A percentile compares a stretch with the other conserved stretches of the same genome.
Evolutionary conservation across 2,329 filamentous ascomycete species (phyloP).

Genomic region (Neofusicoccum laricinum): DNA sequence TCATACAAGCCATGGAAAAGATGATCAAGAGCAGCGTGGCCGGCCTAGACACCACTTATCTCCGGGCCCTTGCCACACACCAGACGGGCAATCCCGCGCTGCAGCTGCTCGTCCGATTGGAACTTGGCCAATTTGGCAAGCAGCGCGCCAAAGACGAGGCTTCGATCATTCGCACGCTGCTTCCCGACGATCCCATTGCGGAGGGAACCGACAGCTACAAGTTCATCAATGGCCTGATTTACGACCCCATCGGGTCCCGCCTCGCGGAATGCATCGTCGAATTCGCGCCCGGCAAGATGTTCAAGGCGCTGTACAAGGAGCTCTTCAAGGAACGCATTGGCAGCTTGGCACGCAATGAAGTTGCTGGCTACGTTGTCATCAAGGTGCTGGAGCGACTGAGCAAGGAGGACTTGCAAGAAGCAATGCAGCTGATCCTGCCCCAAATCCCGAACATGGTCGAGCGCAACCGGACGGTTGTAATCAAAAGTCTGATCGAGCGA

Average conservation of each 20-base stretch:
- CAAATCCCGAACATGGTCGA: slow-evolving; percentile 71
- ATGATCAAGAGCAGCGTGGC: slow-evolving; percentile 75
- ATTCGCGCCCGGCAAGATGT: slow-evolving; percentile 78
- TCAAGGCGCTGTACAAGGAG: slow-evolving; percentile 80
- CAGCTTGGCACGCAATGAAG: slow-evolving; percentile 81
- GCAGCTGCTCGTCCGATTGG: slow-evolving; percentile 85
- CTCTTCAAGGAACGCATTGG: slow-evolving; percentile 78
- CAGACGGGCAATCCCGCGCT: slow-evolving; percentile 88
- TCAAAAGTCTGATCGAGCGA: slow-evolving; percentile 79
- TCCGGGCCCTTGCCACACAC: slow-evolving; percentile 82
- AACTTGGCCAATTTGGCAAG: slow-evolving; percentile 72
- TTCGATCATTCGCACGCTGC: slow-evolving; percentile 70
- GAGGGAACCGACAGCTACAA: slow-evolving; percentile 71
- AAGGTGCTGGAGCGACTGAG: slow-evolving; percentile 78
- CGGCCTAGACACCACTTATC: slow-evolving; percentile 72
- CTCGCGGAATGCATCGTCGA: slow-evolving; percentile 83
- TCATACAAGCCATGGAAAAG: slow-evolving; percentile 73
- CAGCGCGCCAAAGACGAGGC: slow-evolving; percentile 62
- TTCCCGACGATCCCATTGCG: slow-evolving; percentile 74
- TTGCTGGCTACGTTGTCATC: slow-evolving; percentile 83
- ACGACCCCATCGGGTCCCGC: slow-evolving; percentile 86
- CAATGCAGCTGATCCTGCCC: slow-evolving; percentile 68
- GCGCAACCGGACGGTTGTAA: slow-evolving; percentile 72
- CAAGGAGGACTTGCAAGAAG: slow-evolving; percentile 77
- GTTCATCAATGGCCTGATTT: slow-evolving; percentile 83